These are phyloP conservation scores for Proliferodiscus dingleyae DNA, from an alignment of 2,329 filamentous ascomycete genomes.

Conservation along the genomic window DNA sequence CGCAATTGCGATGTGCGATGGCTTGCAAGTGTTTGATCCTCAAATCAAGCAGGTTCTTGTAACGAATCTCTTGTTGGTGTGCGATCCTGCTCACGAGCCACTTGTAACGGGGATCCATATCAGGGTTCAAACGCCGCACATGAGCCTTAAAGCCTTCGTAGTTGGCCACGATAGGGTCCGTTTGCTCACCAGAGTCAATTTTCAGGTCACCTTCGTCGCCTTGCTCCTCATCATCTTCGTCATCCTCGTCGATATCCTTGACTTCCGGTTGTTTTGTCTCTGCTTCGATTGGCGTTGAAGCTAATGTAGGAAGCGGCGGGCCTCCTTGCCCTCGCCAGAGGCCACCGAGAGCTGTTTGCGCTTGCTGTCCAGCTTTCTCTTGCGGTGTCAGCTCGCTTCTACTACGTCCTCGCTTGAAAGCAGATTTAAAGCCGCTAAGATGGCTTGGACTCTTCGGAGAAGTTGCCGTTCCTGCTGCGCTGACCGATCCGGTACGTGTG, in stretches of 20 bases:
- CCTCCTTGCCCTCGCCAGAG: conserved; percentile 54
- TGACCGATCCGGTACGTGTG: conserved; percentile 56
- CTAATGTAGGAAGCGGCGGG: conserved; percentile 51
- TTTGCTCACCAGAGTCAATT: conserved; percentile 56
- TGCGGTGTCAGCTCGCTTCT: conserved; percentile 48
- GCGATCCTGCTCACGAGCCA: conserved; percentile 77
- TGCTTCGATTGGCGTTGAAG: conserved; percentile 39
- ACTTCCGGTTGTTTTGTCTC: conserved; percentile 29
- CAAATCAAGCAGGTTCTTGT: conserved; percentile 68
- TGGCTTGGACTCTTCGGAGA: conserved; percentile 44
- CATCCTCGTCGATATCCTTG: conserved; percentile 39
- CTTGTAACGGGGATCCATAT: conserved; percentile 50
- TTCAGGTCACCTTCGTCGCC: conserved; percentile 58
- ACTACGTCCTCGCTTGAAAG: conserved; percentile 48
- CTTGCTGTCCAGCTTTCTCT: conserved; percentile 27
- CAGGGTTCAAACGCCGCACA: conserved; percentile 69
- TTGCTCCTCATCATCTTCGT: conserved; percentile 59
- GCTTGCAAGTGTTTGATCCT: conserved; percentile 65
- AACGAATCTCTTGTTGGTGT: conserved; percentile 72
- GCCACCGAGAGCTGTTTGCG: conserved; percentile 43
- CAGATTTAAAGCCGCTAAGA: conserved; percentile 36
- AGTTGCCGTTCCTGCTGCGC: conserved; percentile 37
- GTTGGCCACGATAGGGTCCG: conserved; percentile 66
- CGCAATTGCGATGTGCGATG: conserved; percentile 53
- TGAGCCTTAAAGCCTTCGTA: conserved; percentile 73